Evolutionary conservation across 2,329 filamentous ascomycete species (phyloP).

Genomic region (Apiospora koreana): DNA sequence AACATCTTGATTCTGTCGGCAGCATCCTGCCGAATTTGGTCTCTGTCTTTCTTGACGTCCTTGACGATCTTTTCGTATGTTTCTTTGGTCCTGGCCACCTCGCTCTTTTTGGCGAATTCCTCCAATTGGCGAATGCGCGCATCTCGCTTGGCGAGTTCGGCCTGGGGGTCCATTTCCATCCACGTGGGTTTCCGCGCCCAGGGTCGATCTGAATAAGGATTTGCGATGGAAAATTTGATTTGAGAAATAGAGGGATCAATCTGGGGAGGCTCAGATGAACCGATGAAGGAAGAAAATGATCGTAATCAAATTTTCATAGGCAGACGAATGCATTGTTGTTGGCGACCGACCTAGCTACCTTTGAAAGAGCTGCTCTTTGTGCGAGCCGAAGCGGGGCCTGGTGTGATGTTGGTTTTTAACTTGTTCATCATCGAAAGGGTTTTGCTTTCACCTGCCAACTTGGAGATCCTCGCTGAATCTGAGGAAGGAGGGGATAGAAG

Average conservation of each 20-base stretch:
- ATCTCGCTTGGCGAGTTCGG: not conserved
- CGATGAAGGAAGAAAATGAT: not conserved
- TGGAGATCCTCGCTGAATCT: not conserved
- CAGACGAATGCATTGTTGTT: constrained; percentile 4
- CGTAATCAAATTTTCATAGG: not conserved
- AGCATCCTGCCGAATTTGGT: not conserved
- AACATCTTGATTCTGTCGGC: not conserved
- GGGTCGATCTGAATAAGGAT: not conserved
- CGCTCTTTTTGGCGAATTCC: not conserved
- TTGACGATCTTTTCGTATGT: constrained; percentile 10
- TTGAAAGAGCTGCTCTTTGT: constrained; percentile 7
- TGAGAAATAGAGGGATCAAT: not conserved
- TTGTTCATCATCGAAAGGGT: constrained; percentile 5
- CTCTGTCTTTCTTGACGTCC: constrained; percentile 10
- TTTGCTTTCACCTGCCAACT: not conserved
- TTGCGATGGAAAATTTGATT: not conserved
- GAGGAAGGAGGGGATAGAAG: not conserved
- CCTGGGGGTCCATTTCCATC: not conserved
- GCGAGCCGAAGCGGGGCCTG: constrained; percentile 4
- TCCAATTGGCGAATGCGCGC: constrained; percentile 10
- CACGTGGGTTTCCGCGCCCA: not conserved
- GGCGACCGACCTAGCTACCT: constrained; percentile 7
- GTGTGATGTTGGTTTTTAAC: constrained; percentile 5
- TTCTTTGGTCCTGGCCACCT: not conserved
- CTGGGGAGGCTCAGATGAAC: not conserved